Percentiles rank a stretch among this genome's conserved stretches.
Conservation (phyloP, 768 basidiomycete genomes). For the Macrolepiota dolichaula region DNA sequence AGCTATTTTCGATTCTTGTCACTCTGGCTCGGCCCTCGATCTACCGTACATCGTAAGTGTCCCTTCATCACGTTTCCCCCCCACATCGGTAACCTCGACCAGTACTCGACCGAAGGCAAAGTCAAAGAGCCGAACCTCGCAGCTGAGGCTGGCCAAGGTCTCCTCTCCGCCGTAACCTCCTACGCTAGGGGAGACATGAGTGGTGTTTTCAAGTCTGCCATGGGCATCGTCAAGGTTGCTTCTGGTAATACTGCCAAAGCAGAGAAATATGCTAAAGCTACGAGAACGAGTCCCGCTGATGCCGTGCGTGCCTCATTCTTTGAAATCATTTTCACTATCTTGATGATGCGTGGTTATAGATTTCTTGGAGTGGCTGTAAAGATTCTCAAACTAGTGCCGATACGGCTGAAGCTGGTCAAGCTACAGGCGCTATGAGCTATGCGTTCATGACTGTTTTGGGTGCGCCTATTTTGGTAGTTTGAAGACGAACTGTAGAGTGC, state of each 20-base stretch:
- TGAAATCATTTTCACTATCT: neutral
- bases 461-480: slow-evolving; percentile 21
- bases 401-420: slow-evolving; percentile 59
- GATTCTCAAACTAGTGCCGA: slow-evolving; percentile 84
- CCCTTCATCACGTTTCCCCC: neutral
- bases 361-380: slow-evolving; percentile 84
- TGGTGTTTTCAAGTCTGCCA: slow-evolving; percentile 71
- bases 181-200: slow-evolving; percentile 80
- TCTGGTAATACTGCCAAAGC: slow-evolving; percentile 66
- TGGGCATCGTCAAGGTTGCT: slow-evolving; percentile 72
- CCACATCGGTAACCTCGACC: neutral
- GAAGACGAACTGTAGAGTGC: neutral
- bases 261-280: slow-evolving; percentile 52
- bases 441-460: slow-evolving; percentile 58
- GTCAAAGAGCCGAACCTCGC: slow-evolving; percentile 91
- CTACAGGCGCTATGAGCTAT: slow-evolving; percentile 79
- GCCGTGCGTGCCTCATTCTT: slow-evolving; percentile 49
- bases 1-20: slow-evolving; percentile 78
- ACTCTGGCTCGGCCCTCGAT: slow-evolving; percentile 87
- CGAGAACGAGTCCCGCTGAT: slow-evolving; percentile 80
- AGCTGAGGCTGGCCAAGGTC: slow-evolving; percentile 82
- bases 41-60: slow-evolving; percentile 60
- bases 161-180: slow-evolving; percentile 73
- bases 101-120: slow-evolving; percentile 95
- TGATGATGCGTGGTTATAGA: slow-evolving; percentile 34